Evolutionary conservation across 345 rosid species (phyloP), one percentile per base, ranked within the genome.

Genomic region (Populus davidiana): DNA sequence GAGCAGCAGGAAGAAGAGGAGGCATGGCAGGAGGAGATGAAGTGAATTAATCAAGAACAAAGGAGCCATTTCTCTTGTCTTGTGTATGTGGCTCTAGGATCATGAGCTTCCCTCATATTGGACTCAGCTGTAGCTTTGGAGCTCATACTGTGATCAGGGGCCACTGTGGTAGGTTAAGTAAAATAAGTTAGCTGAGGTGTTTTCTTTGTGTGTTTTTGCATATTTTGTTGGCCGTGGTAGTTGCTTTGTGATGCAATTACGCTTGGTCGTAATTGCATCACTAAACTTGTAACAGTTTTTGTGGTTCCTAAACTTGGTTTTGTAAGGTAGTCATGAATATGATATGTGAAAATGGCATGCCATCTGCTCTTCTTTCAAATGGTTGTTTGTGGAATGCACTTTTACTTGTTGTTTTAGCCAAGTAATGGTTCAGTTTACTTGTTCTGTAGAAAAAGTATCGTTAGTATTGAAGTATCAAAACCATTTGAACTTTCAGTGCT

Each of bases 1-100:
- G 83, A 86, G 85, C 80, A 87, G 90, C 78, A 81, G 81, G 79
- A 91, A 84, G 85, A 91, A 88, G 86, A 89, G 67, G 85, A 93
- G 89, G 84, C 91, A 87, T 73, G 78, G 84, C 94, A 87, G 83
- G 80, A 89, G 71, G 82, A 86, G 71, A 41, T 85, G 70, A 83
- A 63, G 52, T 10, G 8, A 49, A 62, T 11, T 27, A 23, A 50
- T 39, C 52, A 17, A 69, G 68, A 12, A 31, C 62, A 20, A 20
- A 49, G 17, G 70, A 8, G 67, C 54, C 47, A 36, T 7, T 17
- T 36, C 16, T 8, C 52, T 9, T 72, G 10, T 71, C 75, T 52
- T 21, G 23, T 20, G 59, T 52, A 23, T 52, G 7, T 52, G 59
- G 10, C 59, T 52, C n/a, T 35, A 21, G 49, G 44, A 69, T 27